Base-by-base conservation (phyloP, 2,329 filamentous ascomycete genomes). In the Sclerotinia nivalis region DNA sequence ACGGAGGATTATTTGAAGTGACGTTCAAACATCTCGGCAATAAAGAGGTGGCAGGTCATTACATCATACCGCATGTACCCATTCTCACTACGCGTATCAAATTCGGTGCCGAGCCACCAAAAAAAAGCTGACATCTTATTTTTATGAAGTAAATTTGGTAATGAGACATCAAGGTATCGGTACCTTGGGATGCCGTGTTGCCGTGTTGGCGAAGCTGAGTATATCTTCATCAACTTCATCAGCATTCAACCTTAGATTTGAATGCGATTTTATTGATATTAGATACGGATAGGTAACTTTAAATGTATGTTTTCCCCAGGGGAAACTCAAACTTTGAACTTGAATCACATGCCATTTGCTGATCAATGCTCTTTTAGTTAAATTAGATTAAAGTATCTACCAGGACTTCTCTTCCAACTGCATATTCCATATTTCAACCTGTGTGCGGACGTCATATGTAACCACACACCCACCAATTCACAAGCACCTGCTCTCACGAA, bases 391-490 rank as follows among this genome's bases (percentile, higher is more conserved):
- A 28, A 69, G 50, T 15, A 45, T 56, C 43, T n/a, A n/a, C n/a
- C 28, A 52, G 22, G 40, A 54, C 49, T 47, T 52, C 56, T 20
- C 20, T 59, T 52, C 25, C 20, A 18, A 1, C 50, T 50, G 60
- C 49, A 34, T 25, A 64, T 28, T 13, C 6, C 10, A 52, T n/a
- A 40, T 13, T 56, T 52, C 20, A 10, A 65, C 28, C 47, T 49
- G 20, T n/a, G 15, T 56, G 56, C 31, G 45, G 37, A 60, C 61
- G 61, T 65, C 61, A 65, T 52, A 65, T 65, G 61, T 52, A 65
- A 65, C 61, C 61, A 52, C 61, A 28, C 40, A 43, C 40, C 22
- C 61, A 25, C 22, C 60, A 58, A 58, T 18, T 43, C 37, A 37
- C 56, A 50, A 50, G 12, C 37, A 13, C 2, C 59, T n/a, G 18